phyloP scores from a whole-genome alignment of 2,329 filamentous ascomycete species.

The Aspergillus nomiae region DNA sequence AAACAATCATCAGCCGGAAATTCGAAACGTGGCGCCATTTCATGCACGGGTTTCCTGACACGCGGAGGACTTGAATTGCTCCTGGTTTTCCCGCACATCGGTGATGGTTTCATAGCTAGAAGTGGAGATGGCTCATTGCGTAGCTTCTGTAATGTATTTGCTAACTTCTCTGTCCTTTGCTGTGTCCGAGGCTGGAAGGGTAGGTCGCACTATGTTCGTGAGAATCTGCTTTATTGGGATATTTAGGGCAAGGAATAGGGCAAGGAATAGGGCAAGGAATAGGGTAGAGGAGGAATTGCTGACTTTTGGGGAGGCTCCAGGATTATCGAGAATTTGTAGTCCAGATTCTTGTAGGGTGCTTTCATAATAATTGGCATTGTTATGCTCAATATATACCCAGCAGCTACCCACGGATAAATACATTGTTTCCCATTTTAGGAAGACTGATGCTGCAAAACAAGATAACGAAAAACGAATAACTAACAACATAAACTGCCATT shows the following conservation, averaged over 20 bases:
- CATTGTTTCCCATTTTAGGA: too few species aligned
- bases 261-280: too few species aligned
- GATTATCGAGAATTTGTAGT: neutral
- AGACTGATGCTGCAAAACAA: neutral
- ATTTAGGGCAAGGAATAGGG: too few species aligned
- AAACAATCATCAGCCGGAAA: neutral
- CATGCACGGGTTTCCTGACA: too few species aligned
- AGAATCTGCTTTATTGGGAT: neutral
- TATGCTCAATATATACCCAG: neutral
- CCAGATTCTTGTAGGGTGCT: neutral
- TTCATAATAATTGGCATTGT: neutral
- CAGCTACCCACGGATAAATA: too few species aligned
- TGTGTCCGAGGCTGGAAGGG: neutral
- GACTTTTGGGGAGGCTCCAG: neutral
- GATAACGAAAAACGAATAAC: rapidly evolving
- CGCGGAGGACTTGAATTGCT: neutral
- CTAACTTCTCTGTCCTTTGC: too few species aligned
- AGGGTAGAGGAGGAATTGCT: neutral
- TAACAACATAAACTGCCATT: neutral
- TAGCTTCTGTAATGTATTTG: too few species aligned
- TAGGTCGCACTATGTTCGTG: neutral
- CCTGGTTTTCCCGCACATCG: neutral
- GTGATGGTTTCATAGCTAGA: neutral
- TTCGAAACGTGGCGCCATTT: neutral
- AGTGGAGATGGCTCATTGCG: neutral